Evolutionary conservation across 2,329 filamentous ascomycete species (phyloP).

Genomic region (Chalaropsis thielavioides): DNA sequence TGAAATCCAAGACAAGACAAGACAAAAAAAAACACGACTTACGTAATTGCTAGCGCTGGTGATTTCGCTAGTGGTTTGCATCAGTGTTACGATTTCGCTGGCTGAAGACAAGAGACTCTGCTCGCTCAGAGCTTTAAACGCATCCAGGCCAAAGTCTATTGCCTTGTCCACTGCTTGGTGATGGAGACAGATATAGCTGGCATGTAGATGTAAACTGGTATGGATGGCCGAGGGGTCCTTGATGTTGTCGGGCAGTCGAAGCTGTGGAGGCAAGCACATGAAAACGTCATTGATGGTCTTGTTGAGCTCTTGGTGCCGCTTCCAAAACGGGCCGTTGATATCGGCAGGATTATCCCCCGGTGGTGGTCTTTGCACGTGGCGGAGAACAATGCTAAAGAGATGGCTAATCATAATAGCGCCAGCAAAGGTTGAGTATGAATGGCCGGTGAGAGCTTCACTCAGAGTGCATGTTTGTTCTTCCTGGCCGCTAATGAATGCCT

Average conservation of each 20-base stretch:
- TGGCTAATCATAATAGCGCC: constrained; percentile 60
- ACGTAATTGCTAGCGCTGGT: constrained; percentile 38
- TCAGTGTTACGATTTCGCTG: constrained; percentile 69
- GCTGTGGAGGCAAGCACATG: constrained; percentile 59
- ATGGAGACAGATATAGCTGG: constrained; percentile 75
- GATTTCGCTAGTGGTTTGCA: constrained; percentile 59
- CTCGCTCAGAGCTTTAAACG: constrained; percentile 55
- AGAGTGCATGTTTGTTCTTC: constrained; percentile 50
- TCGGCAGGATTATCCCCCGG: constrained; percentile 58
- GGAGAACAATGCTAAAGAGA: constrained; percentile 67
- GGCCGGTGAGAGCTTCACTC: constrained; percentile 46
- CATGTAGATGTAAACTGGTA: constrained; percentile 77
- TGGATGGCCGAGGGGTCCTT: constrained; percentile 62
- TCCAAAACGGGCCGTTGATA: constrained; percentile 68
- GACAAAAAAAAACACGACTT: constrained; percentile 25
- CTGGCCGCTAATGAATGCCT: constrained; percentile 54
- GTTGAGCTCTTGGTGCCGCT: constrained; percentile 67
- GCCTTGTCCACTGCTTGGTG: constrained; percentile 77
- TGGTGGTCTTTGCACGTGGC: constrained; percentile 61
- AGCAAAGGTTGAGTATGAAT: constrained; percentile 54
- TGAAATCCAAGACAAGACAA: background rate
- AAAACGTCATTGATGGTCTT: constrained; percentile 65
- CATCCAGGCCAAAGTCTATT: constrained; percentile 43
- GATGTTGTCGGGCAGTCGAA: constrained; percentile 56
- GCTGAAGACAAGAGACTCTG: constrained; percentile 64